A percentile compares a stretch with the other conserved stretches of the same genome.
These are phyloP conservation scores for Artemisia princeps DNA, from an alignment of 140 eudicot genomes.

Conservation along the genomic window DNA sequence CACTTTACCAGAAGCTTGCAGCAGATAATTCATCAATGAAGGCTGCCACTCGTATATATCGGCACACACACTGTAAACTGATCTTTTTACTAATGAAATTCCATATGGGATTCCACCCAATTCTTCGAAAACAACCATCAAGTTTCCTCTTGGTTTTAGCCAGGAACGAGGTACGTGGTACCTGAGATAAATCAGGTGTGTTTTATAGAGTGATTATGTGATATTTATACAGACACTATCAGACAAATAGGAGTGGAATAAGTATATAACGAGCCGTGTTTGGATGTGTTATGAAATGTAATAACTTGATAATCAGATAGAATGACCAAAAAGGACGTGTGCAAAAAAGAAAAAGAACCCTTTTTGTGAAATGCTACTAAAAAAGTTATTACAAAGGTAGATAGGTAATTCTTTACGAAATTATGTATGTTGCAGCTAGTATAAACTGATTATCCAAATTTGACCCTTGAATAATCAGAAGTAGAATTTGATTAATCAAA, in stretches of 20 bases:
- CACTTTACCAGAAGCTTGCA: constrained; percentile 76
- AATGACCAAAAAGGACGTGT: not conserved
- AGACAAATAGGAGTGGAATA: too few relatives aligned
- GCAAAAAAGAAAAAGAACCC: too few relatives aligned
- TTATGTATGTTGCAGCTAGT: too few relatives aligned
- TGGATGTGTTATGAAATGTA: not conserved
- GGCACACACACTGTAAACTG: constrained; percentile 71
- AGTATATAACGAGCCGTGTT: too few relatives aligned
- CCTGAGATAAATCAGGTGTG: constrained; percentile 35
- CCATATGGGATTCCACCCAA: constrained; percentile 83
- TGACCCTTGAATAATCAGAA: too few relatives aligned
- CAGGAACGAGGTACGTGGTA: constrained; percentile 93
- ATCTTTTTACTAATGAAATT: constrained; percentile 67
- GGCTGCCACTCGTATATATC: constrained; percentile 98
- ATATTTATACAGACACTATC: too few relatives aligned
- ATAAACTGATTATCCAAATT: too few relatives aligned
- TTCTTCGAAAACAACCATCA: constrained; percentile 86
- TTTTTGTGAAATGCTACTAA: too few relatives aligned
- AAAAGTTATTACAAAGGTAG: too few relatives aligned
- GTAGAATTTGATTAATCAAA: too few relatives aligned
- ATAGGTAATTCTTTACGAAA: too few relatives aligned
- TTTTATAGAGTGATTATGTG: not conserved
- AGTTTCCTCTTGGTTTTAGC: constrained; percentile 79
- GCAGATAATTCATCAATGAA: constrained; percentile 55
- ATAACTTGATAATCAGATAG: not conserved